Percentiles rank a stretch among this genome's conserved stretches.
phyloP scores from a whole-genome alignment of 1,284 basidiomycete genomes.

The Ustilago bromivora region DNA sequence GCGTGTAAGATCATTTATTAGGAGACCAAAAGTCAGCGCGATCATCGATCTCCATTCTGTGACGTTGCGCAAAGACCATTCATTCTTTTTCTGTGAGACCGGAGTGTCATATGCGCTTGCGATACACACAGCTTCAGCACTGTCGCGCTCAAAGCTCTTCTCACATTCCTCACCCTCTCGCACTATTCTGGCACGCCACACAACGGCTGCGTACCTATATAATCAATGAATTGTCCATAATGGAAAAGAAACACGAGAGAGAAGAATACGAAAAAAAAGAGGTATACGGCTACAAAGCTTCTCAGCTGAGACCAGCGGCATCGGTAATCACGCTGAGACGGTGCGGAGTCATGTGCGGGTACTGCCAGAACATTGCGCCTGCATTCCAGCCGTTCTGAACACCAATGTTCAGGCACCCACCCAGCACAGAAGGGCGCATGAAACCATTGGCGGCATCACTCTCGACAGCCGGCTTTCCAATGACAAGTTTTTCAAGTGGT shows the following conservation, averaged over 20 bases:
- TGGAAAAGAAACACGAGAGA: constrained; percentile 25
- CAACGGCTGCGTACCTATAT: too few species aligned
- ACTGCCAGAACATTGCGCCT: constrained; percentile 70
- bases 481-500: constrained; percentile 73
- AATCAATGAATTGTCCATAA: constrained; percentile 24
- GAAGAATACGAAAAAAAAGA: background rate
- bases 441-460: constrained; percentile 76
- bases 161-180: too few species aligned
- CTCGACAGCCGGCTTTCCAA: constrained; percentile 76
- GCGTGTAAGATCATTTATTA: background rate
- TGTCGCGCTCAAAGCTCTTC: too few species aligned
- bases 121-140: too few species aligned
- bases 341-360: constrained; percentile 52
- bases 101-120: too few species aligned
- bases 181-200: too few species aligned
- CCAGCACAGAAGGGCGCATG: constrained; percentile 74
- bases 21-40: background rate
- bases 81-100: too few species aligned
- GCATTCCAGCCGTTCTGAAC: constrained; percentile 76
- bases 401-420: constrained; percentile 74
- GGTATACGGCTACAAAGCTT: background rate
- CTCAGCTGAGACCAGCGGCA: constrained; percentile 34
- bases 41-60: too few species aligned
- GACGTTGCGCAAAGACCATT: too few species aligned
- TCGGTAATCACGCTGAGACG: constrained; percentile 44